A percentile compares a stretch with the other conserved stretches of the same genome.
These are phyloP conservation scores for Oryza brachyantha DNA, from an alignment of 176 grass and related monocot genomes.

Conservation along the genomic window DNA sequence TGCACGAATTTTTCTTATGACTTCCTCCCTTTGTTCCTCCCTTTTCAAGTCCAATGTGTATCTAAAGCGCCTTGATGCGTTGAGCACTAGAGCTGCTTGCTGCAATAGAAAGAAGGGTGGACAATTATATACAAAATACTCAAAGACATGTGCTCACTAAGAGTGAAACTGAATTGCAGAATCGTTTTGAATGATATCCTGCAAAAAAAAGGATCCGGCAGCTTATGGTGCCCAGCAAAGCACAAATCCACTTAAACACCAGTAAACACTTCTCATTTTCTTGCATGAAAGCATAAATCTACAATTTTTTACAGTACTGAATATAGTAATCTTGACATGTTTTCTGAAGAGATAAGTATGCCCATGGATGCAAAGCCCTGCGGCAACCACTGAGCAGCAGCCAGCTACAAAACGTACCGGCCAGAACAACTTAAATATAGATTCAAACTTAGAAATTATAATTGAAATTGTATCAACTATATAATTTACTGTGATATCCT, in stretches of 20 bases:
- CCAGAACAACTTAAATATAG: not conserved
- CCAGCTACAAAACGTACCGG: not conserved
- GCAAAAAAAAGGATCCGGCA: not conserved
- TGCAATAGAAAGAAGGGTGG: constrained; percentile 28
- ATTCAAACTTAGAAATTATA: not conserved
- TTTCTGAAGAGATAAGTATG: not conserved
- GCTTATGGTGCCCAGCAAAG: not conserved
- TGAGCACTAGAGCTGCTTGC: constrained; percentile 82
- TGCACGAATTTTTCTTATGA: constrained; percentile 75
- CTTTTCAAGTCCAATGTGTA: constrained; percentile 94
- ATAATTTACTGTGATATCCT: not conserved
- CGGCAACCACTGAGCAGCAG: not conserved
- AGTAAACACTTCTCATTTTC: not conserved
- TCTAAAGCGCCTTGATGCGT: constrained; percentile 89
- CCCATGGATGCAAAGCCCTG: not conserved
- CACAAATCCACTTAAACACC: not conserved
- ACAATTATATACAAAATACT: not conserved
- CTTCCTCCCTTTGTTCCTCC: constrained; percentile 67
- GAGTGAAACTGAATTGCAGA: not conserved
- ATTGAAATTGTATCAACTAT: not conserved
- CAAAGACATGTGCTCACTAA: not conserved
- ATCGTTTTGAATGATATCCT: not conserved
- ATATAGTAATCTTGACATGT: not conserved
- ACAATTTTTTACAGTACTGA: not conserved
- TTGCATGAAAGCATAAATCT: not conserved